Percentiles rank a stretch among this genome's conserved stretches.
phyloP scores from a whole-genome alignment of 352 stramenopile genomes.

The Elongisporangium anandrum region DNA sequence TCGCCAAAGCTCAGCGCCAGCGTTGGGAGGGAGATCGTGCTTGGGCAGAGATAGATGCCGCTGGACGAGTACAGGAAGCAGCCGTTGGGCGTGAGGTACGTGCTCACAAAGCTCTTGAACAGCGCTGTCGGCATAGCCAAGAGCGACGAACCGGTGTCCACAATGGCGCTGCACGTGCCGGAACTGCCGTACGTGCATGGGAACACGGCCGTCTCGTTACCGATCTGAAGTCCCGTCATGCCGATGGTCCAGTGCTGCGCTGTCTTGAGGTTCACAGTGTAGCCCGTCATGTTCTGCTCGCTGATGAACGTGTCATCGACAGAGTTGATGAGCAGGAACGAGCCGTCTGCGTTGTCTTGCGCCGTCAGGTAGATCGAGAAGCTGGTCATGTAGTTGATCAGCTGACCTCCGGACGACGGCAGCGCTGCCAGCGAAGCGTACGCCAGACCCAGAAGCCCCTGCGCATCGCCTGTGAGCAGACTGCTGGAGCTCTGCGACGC shows the following conservation, averaged over 20 bases:
- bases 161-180: conserved; percentile 34
- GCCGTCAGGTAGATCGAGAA: conserved; percentile 68
- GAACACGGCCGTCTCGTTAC: conserved; percentile 25
- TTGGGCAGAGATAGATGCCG: conserved; percentile 56
- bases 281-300: conserved; percentile 31
- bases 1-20: conserved; percentile 52
- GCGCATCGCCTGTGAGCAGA: conserved; percentile 34
- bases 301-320: conserved; percentile 58
- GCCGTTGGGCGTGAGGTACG: conserved; percentile 40
- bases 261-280: conserved; percentile 47
- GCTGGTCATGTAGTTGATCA: conserved; percentile 54
- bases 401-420: conserved; percentile 34
- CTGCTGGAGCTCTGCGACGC: conserved; percentile 21
- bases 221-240: conserved; percentile 53
- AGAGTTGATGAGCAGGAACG: conserved; percentile 65
- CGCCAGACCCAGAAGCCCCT: conserved; percentile 65
- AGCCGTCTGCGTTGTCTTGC: conserved; percentile 35
- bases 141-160: conserved; percentile 64
- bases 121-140: conserved; percentile 44
- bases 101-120: conserved; percentile 31
- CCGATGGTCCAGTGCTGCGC: conserved; percentile 61
- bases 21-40: conserved; percentile 35
- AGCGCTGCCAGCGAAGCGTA: conserved; percentile 50
- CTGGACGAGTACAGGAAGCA: conserved; percentile 26
- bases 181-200: conserved; percentile 31